Base-by-base conservation (phyloP, 345 rosid species). In the Erysimum cheiranthoides region DNA sequence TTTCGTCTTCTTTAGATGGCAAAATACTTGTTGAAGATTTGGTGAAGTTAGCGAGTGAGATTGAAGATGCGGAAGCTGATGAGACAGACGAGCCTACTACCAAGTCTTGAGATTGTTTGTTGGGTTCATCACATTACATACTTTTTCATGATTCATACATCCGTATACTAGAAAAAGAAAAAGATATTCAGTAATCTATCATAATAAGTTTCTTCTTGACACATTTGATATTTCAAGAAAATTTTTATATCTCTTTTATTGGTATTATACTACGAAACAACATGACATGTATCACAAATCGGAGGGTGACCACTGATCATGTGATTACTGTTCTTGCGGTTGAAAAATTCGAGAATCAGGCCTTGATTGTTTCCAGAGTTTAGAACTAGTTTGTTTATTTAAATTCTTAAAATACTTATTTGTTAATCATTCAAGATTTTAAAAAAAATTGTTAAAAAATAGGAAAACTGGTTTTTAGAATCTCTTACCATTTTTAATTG, bases 21-120 rank as follows among this genome's bases (percentile, higher is more conserved):
- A 89, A 85, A 83, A 93, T 95, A 54, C 88, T 87, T 10, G 97
- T 95, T 2, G 86, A 90, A 84, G 99, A 95, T 81, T 79, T 93
- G 12, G 86, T 93, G 46, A 89, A 83, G 82, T 63, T 91, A 81
- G 96, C 93, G 0, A 84, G 88, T 30, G 84, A 84, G 80, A 84
- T 81, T 54, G 96, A 90, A 71, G 91, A 84, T 43, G 89, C 81
- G 32, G 57, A 79, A 12, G 79, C 67, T 5, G 89, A 86, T 12
- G 80, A 74, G 69, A 66, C 75, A 38, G 62, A 78, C 68, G 85
- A 76, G 64, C 63, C 77, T 70, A 18, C 73, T 56, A 27, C 80
- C 53, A 77, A 77, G 71, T 39, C 75, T 63, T 77, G 76, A 77
- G 66, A 70, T 76, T 62, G 65, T 42, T 30, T 66, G 18, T 47